Base-by-base conservation (phyloP, 1,284 basidiomycete species). In the Fomitiporia mediterranea region DNA sequence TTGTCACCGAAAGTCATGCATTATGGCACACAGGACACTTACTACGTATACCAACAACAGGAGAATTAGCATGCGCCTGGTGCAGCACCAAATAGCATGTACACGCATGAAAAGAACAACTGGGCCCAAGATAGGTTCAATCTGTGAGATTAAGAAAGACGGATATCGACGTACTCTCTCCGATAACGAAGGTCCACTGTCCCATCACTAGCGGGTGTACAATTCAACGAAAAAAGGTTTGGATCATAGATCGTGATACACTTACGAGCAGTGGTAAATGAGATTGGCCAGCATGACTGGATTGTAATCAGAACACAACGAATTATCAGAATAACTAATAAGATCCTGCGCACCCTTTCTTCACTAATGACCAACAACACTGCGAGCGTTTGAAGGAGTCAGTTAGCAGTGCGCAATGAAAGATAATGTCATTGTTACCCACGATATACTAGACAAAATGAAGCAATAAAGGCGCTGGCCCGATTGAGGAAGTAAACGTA, bases 21-120 rank as follows among this genome's bases (percentile, higher is more conserved):
- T n/a, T n/a, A n/a, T n/a, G n/a, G n/a, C n/a, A n/a, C n/a, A n/a
- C n/a, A n/a, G n/a, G n/a, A n/a, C 13, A 48, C 55, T 23, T 23
- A 56, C 55, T 34, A 51, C 48, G 27, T 56, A 56, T 19, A 50
- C 38, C 6, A 30, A 13, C 13, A 51, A 13, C 6, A 56, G 43
- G n/a, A 56, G 30, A 23, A 37, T 17, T 17, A 51, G 25, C 47
- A 56, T 56, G 13, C 35, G n/a, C 32, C 48, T 39, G 25, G 42
- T 35, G n/a, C 51, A 49, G n/a, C 13, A 27, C 55, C 55, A 57
- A 19, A 57, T 53, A 3, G 55, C 55, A 25, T 57, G 53, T n/a
- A 49, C 51, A 19, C 55, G 49, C 51, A 53, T 57, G 50, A 57
- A 57, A 32, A 57, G 37, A 5, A 57, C 51, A 37, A 53, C 55